Conservation (phyloP, 371 early-diverging fungal genomes). For the Mucor racemosus region DNA sequence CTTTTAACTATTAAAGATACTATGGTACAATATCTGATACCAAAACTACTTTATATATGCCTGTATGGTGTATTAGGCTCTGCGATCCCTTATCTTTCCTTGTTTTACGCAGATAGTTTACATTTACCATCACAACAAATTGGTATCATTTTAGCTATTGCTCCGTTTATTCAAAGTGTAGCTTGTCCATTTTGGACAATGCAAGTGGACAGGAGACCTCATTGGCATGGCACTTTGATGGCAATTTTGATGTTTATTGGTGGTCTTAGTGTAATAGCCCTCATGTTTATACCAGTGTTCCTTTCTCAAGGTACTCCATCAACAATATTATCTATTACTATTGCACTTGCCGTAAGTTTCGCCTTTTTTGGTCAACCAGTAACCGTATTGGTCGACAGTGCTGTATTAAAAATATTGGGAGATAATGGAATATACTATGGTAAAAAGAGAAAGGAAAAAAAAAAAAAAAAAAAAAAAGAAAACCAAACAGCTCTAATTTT, state of each 20-base stretch:
- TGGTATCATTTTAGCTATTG: constrained; percentile 45
- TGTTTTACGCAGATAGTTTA: constrained; percentile 43
- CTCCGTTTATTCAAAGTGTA: constrained; percentile 46
- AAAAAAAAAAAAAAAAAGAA: neutral
- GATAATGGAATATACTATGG: constrained; percentile 51
- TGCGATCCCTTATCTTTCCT: constrained; percentile 43
- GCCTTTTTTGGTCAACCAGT: constrained; percentile 51
- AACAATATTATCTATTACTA: constrained; percentile 21
- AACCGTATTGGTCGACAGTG: constrained; percentile 43
- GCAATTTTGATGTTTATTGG: constrained; percentile 38
- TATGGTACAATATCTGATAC: constrained; percentile 27
- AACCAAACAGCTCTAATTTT: neutral
- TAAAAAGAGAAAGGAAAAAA: neutral
- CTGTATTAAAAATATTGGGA: constrained; percentile 48
- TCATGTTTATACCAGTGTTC: constrained; percentile 36
- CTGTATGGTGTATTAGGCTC: constrained; percentile 44
- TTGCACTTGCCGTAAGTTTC: constrained; percentile 36
- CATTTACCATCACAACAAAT: constrained; percentile 43
- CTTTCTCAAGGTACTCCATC: constrained; percentile 12
- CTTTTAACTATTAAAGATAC: neutral
- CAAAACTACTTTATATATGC: constrained; percentile 43
- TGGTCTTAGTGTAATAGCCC: constrained; percentile 32
- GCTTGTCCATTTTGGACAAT: constrained; percentile 51
- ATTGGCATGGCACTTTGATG: constrained; percentile 44
- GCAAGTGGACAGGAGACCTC: constrained; percentile 40